Evolutionary conservation across 306 rosid species (phyloP).

Genomic region (Pyrus bretschneideri): DNA sequence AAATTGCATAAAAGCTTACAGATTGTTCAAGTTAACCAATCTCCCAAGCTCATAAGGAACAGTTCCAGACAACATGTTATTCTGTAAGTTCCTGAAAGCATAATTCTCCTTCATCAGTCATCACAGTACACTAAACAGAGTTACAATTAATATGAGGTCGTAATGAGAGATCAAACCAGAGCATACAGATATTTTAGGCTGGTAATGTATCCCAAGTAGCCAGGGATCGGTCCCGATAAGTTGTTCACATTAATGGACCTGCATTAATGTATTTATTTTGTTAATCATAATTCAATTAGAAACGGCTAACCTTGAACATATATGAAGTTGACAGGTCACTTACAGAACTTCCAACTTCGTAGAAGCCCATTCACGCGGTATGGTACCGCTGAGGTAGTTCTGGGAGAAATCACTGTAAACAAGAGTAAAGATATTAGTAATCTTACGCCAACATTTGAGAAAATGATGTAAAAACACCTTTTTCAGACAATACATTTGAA

Average conservation of each 20-base stretch:
- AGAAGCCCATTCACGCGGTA: slow-evolving; percentile 7
- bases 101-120: neutral
- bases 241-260: slow-evolving; percentile 12
- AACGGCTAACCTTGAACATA: neutral
- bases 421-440: neutral
- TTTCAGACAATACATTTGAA: neutral
- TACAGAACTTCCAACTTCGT: slow-evolving; percentile 1
- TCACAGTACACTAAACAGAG: neutral
- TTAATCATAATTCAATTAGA: too few species aligned
- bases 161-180: neutral
- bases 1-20: slow-evolving; percentile 2
- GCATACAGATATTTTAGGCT: slow-evolving; percentile 1
- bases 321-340: neutral
- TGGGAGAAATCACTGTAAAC: slow-evolving; percentile 2
- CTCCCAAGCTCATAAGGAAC: slow-evolving; percentile 17
- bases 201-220: slow-evolving; percentile 16
- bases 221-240: slow-evolving; percentile 20
- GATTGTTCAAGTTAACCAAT: neutral
- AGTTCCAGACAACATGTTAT: slow-evolving; percentile 8
- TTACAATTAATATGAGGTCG: neutral
- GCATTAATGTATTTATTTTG: neutral
- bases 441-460: neutral
- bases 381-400: slow-evolving; percentile 12
- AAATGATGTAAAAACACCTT: neutral
- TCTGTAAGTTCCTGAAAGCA: slow-evolving; percentile 6